phyloP scores from a whole-genome alignment of 1,284 basidiomycete genomes.

The Fomitopsis palustris region DNA sequence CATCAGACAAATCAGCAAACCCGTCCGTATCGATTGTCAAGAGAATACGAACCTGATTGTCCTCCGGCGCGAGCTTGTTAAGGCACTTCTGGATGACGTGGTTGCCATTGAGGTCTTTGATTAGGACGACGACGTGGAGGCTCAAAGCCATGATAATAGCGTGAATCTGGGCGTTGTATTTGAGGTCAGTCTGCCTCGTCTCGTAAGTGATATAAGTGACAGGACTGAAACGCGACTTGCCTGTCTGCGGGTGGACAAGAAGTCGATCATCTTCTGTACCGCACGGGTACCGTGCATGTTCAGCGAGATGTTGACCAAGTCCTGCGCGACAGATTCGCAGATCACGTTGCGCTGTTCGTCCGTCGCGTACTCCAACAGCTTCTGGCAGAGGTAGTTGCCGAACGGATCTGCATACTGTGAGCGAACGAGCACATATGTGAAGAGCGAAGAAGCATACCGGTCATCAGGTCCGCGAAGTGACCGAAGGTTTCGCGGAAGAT shows the following conservation, averaged over 20 bases:
- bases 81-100: conserved; percentile 99
- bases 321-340: conserved; percentile 96
- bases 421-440: background rate
- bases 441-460: conserved; percentile 48
- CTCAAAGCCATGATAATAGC: conserved; percentile 96
- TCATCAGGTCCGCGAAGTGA: conserved; percentile 99
- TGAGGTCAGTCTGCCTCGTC: conserved; percentile 64
- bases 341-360: conserved; percentile 98
- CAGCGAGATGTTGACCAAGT: conserved; percentile 96
- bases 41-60: conserved; percentile 78
- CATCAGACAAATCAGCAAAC: conserved; percentile 4
- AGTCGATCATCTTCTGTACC: conserved; percentile 99
- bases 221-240: conserved; percentile 45
- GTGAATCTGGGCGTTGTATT: conserved; percentile 89
- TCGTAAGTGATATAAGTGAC: conserved; percentile 34
- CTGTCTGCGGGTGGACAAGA: conserved; percentile 93
- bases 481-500: conserved; percentile 98
- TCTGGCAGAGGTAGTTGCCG: conserved; percentile 99
- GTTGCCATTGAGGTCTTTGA: conserved; percentile 99
- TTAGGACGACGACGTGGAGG: conserved; percentile 96
- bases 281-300: conserved; percentile 99
- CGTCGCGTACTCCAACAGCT: conserved; percentile 95
- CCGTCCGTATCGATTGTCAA: background rate
- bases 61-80: conserved; percentile 95
- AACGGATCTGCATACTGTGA: conserved; percentile 76